phyloP scores from a whole-genome alignment of 2,329 filamentous ascomycete species.

The Drechslera avenae region DNA sequence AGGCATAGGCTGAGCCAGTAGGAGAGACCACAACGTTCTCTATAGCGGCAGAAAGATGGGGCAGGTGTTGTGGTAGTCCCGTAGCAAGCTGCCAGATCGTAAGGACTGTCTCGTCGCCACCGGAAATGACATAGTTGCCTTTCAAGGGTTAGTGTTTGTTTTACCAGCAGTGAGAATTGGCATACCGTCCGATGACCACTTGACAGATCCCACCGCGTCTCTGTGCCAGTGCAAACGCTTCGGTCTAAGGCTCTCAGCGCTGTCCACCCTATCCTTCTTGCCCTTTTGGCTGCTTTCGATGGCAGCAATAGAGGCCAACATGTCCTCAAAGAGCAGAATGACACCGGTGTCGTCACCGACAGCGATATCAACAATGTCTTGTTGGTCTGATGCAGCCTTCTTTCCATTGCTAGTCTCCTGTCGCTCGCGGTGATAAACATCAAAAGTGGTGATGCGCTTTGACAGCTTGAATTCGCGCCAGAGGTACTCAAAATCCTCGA shows the following conservation, averaged over 20 bases:
- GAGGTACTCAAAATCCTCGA: slow-evolving; percentile 52
- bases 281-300: slow-evolving; percentile 49
- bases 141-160: neutral
- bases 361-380: slow-evolving; percentile 69
- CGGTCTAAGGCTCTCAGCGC: slow-evolving; percentile 53
- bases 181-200: slow-evolving; percentile 89
- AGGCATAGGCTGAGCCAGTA: slow-evolving; percentile 76
- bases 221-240: slow-evolving; percentile 91
- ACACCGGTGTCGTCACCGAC: slow-evolving; percentile 77
- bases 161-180: slow-evolving; percentile 3
- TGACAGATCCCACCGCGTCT: slow-evolving; percentile 78
- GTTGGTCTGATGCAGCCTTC: slow-evolving; percentile 39
- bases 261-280: slow-evolving; percentile 25
- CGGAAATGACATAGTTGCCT: slow-evolving; percentile 94
- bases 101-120: slow-evolving; percentile 85
- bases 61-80: slow-evolving; percentile 77
- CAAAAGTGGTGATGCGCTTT: slow-evolving; percentile 60
- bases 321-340: slow-evolving; percentile 81
- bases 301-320: slow-evolving; percentile 62
- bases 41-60: slow-evolving; percentile 86
- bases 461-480: slow-evolving; percentile 63
- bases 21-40: slow-evolving; percentile 84
- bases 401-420: slow-evolving; percentile 53
- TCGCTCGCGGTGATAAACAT: slow-evolving; percentile 55
- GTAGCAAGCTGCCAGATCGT: slow-evolving; percentile 95